Conservation (phyloP, 805 yeast species). For the Zygoascus flipseniorum region DNA sequence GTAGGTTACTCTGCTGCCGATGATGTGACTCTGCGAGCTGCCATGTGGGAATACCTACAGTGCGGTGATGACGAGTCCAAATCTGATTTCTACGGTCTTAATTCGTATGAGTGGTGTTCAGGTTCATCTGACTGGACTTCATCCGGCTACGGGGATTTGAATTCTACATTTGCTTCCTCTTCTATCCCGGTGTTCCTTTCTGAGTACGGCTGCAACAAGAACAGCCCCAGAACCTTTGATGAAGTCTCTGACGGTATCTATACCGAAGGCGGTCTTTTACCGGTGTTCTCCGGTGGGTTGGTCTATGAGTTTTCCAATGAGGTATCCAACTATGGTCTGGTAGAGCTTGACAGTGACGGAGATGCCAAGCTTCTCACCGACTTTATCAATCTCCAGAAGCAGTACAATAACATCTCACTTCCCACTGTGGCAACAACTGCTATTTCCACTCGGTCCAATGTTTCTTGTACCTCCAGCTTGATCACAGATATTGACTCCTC, state of each 20-base stretch:
- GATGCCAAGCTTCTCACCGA: constrained; percentile 48
- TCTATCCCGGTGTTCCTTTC: constrained; percentile 74
- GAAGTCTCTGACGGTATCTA: constrained; percentile 64
- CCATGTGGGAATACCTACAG: constrained; percentile 71
- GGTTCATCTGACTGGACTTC: constrained; percentile 56
- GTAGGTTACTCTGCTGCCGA: constrained; percentile 98
- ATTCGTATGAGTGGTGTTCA: constrained; percentile 95
- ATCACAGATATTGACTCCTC: constrained; percentile 20
- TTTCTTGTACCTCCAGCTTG: constrained; percentile 18
- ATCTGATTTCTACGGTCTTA: constrained; percentile 85
- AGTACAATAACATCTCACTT: constrained; percentile 38
- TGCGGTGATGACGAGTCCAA: constrained; percentile 52
- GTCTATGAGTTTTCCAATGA: constrained; percentile 89
- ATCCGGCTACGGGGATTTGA: constrained; percentile 61
- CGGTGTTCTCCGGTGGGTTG: constrained; percentile 70
- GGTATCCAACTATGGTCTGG: constrained; percentile 72
- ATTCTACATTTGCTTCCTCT: constrained; percentile 54
- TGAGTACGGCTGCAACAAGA: constrained; percentile 81
- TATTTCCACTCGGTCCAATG: constrained; percentile 9
- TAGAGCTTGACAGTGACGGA: constrained; percentile 42
- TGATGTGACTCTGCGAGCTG: constrained; percentile 56
- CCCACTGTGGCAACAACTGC: constrained; percentile 16
- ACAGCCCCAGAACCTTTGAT: constrained; percentile 72
- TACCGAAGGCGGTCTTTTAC: constrained; percentile 40
- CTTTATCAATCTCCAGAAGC: constrained; percentile 49